phyloP scores from a whole-genome alignment of 2,329 filamentous ascomycete genomes.

The Aspergillus texensis region DNA sequence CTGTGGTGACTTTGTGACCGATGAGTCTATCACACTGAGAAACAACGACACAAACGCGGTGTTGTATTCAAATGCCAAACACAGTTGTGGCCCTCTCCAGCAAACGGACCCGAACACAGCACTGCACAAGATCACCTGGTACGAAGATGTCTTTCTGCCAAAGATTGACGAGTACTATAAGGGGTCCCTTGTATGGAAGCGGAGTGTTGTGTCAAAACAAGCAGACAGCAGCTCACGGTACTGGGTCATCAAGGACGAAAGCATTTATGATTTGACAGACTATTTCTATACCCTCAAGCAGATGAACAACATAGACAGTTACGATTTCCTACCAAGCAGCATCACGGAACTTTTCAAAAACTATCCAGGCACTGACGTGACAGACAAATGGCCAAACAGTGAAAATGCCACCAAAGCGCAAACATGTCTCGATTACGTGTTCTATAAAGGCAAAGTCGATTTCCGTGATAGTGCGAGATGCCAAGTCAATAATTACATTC shows the following conservation, averaged over 20 bases:
- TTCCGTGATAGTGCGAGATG: conserved; percentile 78
- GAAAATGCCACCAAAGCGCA: conserved; percentile 65
- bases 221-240: conserved; percentile 68
- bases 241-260: conserved; percentile 78
- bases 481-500: conserved; percentile 86
- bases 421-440: conserved; percentile 79
- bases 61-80: conserved; percentile 59
- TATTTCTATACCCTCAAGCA: conserved; percentile 78
- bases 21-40: conserved; percentile 51
- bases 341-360: conserved; percentile 70
- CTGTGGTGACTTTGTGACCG: conserved; percentile 72
- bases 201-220: conserved; percentile 60
- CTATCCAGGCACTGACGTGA: conserved; percentile 80
- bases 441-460: conserved; percentile 81
- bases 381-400: conserved; percentile 60
- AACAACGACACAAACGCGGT: conserved; percentile 69
- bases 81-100: conserved; percentile 67
- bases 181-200: conserved; percentile 77
- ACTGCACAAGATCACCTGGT: conserved; percentile 73
- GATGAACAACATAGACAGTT: conserved; percentile 58
- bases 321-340: conserved; percentile 71
- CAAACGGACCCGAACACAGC: conserved; percentile 60
- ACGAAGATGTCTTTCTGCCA: conserved; percentile 71
- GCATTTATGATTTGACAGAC: conserved; percentile 86
- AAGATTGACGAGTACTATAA: conserved; percentile 85